phyloP scores from a whole-genome alignment of 208 protist species.

The Leishmania major region DNA sequence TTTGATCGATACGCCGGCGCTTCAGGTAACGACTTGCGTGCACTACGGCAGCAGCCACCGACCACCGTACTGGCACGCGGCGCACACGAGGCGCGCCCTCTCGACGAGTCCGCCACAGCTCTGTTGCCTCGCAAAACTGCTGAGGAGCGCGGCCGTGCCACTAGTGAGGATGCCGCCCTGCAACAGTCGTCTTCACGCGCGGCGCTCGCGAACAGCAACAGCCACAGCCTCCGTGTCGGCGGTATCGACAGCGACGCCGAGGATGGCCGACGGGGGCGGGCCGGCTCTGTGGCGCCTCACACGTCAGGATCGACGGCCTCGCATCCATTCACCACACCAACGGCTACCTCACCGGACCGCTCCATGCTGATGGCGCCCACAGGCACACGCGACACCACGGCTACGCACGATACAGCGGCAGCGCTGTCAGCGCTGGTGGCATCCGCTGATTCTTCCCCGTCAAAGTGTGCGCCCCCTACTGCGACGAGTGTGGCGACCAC shows the following conservation, averaged over 20 bases:
- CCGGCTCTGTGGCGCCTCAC: background rate
- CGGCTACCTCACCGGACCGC: background rate
- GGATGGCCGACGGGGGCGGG: background rate
- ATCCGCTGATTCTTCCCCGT: background rate
- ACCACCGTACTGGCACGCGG: background rate
- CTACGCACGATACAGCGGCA: background rate
- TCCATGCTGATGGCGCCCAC: background rate
- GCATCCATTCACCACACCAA: background rate
- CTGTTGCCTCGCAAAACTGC: background rate
- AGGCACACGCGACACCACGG: background rate
- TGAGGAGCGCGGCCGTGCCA: background rate
- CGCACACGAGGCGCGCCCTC: background rate
- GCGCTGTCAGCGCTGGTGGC: background rate
- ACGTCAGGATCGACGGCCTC: background rate
- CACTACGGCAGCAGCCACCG: background rate
- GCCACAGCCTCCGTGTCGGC: background rate
- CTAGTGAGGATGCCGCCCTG: background rate
- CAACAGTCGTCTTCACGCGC: background rate
- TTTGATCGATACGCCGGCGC: constrained; percentile 16
- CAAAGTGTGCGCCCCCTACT: background rate
- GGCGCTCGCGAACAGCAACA: background rate
- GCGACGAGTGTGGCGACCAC: background rate
- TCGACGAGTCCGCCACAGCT: background rate
- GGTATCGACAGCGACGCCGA: background rate
- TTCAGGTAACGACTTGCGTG: constrained; percentile 1